Evolutionary conservation across 305 asterid genomes (phyloP).

Genomic region (Euphrasia arctica): DNA sequence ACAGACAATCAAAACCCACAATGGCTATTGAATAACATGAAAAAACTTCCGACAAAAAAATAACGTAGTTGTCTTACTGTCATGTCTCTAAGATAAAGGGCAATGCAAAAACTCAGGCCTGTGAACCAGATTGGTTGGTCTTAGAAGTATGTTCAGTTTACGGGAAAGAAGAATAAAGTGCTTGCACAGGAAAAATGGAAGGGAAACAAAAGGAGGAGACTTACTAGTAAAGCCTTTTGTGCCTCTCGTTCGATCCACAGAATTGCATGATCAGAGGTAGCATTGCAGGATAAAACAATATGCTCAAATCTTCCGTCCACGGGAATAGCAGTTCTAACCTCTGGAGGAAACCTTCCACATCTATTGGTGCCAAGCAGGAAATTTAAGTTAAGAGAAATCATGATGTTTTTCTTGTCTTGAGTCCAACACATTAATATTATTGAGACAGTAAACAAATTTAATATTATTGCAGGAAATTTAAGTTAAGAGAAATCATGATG

Average conservation of each 20-base stretch:
- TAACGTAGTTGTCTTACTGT: neutral
- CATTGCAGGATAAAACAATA: slow-evolving; percentile 85
- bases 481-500: slow-evolving; percentile 7
- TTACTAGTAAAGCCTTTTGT: slow-evolving; percentile 69
- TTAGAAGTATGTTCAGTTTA: neutral
- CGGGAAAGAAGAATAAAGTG: slow-evolving; percentile 1
- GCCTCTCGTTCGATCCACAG: slow-evolving; percentile 92
- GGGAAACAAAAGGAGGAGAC: slow-evolving; percentile 25
- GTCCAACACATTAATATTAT: neutral
- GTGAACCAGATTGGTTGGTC: neutral
- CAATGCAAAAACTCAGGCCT: neutral
- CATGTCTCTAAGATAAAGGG: slow-evolving; percentile 15
- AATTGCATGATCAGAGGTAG: slow-evolving; percentile 91
- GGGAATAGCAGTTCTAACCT: slow-evolving; percentile 91
- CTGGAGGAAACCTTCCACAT: slow-evolving; percentile 98
- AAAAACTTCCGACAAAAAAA: neutral
- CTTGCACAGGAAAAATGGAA: neutral
- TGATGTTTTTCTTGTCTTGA: neutral
- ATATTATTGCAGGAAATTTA: too few species aligned
- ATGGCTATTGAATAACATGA: neutral
- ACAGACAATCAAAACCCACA: neutral
- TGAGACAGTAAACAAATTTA: neutral
- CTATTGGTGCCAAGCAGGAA: slow-evolving; percentile 35
- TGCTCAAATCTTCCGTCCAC: slow-evolving; percentile 97
- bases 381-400: slow-evolving; percentile 12